Conservation (phyloP, 441 rosid species). For the Bruguiera hainesii region DNA sequence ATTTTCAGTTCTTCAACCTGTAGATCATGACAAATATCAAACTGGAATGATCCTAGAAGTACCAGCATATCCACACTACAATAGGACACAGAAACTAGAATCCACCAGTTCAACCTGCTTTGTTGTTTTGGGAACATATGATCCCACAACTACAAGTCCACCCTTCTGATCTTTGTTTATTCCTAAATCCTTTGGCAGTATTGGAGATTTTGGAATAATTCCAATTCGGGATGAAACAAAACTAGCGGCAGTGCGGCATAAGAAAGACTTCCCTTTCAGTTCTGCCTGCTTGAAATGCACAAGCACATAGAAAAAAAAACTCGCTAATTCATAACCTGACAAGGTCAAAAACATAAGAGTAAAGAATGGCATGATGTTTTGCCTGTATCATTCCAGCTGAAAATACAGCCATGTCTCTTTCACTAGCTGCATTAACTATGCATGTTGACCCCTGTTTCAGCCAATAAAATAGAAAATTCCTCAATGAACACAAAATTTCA, state of each 20-base stretch:
- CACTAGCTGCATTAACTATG: conserved; percentile 93
- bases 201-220: conserved; percentile 71
- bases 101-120: conserved; percentile 57
- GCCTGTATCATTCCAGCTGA: conserved; percentile 95
- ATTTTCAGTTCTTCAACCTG: conserved; percentile 85
- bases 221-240: conserved; percentile 91
- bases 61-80: conserved; percentile 3
- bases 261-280: conserved; percentile 72
- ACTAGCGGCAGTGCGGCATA: conserved; percentile 97
- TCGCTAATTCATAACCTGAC: conserved; percentile 10
- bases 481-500: conserved; percentile 14
- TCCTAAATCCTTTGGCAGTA: conserved; percentile 78
- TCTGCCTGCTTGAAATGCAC: conserved; percentile 70
- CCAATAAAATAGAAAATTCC: conserved; percentile 20
- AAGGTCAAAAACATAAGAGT: conserved; percentile 13
- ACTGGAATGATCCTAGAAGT: not conserved
- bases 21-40: conserved; percentile 4
- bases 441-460: conserved; percentile 78
- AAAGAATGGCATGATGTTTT: conserved; percentile 23
- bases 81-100: conserved; percentile 17
- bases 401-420: conserved; percentile 94
- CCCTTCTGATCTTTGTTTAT: conserved; percentile 57
- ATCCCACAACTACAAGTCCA: conserved; percentile 89
- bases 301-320: conserved; percentile 16
- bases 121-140: conserved; percentile 97